Conservation (phyloP, 495 filamentous ascomycete species). For the Rhypophila decipiens region DNA sequence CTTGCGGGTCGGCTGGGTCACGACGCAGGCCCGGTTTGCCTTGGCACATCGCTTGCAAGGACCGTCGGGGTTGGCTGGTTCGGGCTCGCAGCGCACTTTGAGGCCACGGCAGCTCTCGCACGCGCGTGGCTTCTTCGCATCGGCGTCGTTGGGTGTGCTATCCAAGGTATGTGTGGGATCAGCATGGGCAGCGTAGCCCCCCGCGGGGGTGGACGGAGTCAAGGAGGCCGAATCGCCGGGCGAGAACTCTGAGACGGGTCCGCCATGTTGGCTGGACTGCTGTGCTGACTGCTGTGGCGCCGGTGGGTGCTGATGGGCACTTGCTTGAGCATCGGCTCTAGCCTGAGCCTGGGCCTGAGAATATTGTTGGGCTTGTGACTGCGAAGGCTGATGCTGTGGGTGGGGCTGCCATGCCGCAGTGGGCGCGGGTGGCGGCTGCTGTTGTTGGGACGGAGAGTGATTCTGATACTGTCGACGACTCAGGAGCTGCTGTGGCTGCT, state of each 20-base stretch:
- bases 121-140: conserved; percentile 75
- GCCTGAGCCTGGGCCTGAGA: neutral
- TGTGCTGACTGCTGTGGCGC: neutral
- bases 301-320: conserved; percentile 1
- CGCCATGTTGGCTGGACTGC: neutral
- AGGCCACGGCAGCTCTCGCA: conserved; percentile 87
- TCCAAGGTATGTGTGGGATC: conserved; percentile 8
- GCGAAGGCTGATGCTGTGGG: neutral
- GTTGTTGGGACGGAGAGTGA: conserved; percentile 1
- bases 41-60: conserved; percentile 86
- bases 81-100: conserved; percentile 86
- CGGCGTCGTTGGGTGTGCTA: conserved; percentile 33
- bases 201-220: neutral
- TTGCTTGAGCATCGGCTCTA: neutral
- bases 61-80: conserved; percentile 52
- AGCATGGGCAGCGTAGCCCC: too few species aligned
- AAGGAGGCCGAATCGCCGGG: conserved; percentile 5
- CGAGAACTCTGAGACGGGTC: conserved; percentile 2
- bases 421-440: neutral
- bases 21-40: conserved; percentile 68
- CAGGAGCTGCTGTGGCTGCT: neutral
- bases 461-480: neutral
- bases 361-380: conserved; percentile 1
- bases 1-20: conserved; percentile 78
- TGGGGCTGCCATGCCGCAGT: neutral